Evolutionary conservation across 2,329 filamentous ascomycete genomes (phyloP), one percentile per base, ranked within the genome.

Genomic region (Clonostachys solani): DNA sequence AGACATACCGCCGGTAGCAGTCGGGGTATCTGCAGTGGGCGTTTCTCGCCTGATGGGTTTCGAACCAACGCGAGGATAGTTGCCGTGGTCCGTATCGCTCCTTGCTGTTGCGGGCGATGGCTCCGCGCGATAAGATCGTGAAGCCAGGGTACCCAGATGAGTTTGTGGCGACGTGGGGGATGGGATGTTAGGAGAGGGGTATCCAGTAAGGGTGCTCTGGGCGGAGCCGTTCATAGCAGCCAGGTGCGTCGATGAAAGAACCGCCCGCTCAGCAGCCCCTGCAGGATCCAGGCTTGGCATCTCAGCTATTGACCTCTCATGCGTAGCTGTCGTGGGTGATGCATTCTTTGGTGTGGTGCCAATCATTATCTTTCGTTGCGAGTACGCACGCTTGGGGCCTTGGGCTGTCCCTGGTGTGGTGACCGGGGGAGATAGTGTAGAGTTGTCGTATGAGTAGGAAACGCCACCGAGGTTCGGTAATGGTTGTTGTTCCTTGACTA

Each of bases 401-500:
- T 78, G 70, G 18, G 66, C 60, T 3, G 78, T 74, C 4, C 77
- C 74, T 9, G 80, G 75, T 29, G 77, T 80, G 8, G 78, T 76
- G 12, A 72, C 80, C 6, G 81, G 77, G 33, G 81, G 80, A 10
- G 80, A 81, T 33, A 65, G 33, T 23, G 45, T 54, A 33, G 56
- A 62, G 13, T 63, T 60, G 53, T 83, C 79, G 62, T 81, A 83
- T 48, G 63, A 61, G 58, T 80, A 80, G 50, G 57, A 72, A 48
- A 59, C 54, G 47, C 60, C 58, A 53, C 61, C 62, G 46, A 72
- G 49, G 44, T 68, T 70, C 40, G 92, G 92, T 18, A 97, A 74
- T 35, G 92, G 92, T 61, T 96, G 89, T 54, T 91, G 88, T 63
- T 97, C 92, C 71, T 97, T 97, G 58, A 86, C 87, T 60, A 96